phyloP scores from a whole-genome alignment of 1,284 basidiomycete species.

The Cryptococcus sp. region DNA sequence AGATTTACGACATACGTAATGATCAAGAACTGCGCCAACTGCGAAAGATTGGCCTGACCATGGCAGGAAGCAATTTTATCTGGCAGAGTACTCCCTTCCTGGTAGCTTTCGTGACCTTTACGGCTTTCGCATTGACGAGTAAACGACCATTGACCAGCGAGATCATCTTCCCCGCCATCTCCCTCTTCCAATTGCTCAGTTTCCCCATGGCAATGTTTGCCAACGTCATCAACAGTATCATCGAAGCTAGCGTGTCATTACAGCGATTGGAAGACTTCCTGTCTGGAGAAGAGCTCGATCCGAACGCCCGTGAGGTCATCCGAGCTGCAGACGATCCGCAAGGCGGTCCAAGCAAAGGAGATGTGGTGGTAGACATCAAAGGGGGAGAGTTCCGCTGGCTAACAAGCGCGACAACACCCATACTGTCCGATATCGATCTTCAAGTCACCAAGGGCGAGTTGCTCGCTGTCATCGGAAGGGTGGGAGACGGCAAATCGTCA shows the following conservation, averaged over 20 bases:
- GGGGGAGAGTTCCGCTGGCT: constrained; percentile 80
- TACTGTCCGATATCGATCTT: constrained; percentile 75
- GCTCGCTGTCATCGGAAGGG: constrained; percentile 80
- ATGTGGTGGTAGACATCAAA: constrained; percentile 70
- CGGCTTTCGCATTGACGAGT: constrained; percentile 71
- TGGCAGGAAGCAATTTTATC: constrained; percentile 44
- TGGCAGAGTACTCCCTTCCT: constrained; percentile 57
- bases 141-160: constrained; percentile 79
- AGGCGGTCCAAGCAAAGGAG: constrained; percentile 59
- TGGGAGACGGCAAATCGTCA: constrained; percentile 85
- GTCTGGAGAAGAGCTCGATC: constrained; percentile 74
- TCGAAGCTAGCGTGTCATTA: constrained; percentile 75
- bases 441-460: constrained; percentile 81
- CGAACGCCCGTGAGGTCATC: constrained; percentile 64
- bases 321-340: constrained; percentile 53
- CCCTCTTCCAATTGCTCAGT: constrained; percentile 87
- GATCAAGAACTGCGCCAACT: constrained; percentile 80
- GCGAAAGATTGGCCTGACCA: constrained; percentile 72
- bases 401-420: constrained; percentile 59
- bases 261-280: constrained; percentile 78
- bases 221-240: constrained; percentile 53
- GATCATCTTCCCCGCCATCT: constrained; percentile 91
- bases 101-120: constrained; percentile 83
- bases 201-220: constrained; percentile 75
- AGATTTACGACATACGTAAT: constrained; percentile 75